A percentile compares a stretch with the other conserved stretches of the same genome.
phyloP scores from a whole-genome alignment of 148 eudicot species.

The Nepenthes mirabilis region DNA sequence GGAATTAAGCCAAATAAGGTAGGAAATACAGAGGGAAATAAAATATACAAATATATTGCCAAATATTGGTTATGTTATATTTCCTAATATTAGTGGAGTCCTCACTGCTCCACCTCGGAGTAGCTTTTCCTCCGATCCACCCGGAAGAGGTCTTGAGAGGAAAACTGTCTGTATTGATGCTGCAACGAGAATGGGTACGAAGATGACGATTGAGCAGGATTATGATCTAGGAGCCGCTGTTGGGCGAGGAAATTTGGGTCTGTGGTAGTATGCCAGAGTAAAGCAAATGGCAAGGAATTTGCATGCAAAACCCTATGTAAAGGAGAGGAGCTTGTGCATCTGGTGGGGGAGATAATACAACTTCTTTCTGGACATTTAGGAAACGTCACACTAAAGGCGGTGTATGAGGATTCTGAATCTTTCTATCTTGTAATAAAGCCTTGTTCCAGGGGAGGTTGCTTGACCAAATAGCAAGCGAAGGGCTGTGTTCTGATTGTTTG shows the following conservation, averaged over 20 bases:
- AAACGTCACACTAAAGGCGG: conserved; percentile 45
- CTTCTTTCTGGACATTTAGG: conserved; percentile 46
- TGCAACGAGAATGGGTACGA: conserved; percentile 43
- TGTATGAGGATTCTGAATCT: conserved; percentile 51
- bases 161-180: conserved; percentile 57
- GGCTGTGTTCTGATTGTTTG: conserved; percentile 31
- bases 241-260: conserved; percentile 46
- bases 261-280: conserved; percentile 38
- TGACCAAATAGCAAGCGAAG: conserved; percentile 52
- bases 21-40: too few relatives aligned
- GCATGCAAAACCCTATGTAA: conserved; percentile 38
- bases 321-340: conserved; percentile 44
- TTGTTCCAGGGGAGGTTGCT: conserved; percentile 55
- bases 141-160: conserved; percentile 47
- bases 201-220: conserved; percentile 41
- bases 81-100: conserved; percentile 22
- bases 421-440: conserved; percentile 68
- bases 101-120: conserved; percentile 51
- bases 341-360: conserved; percentile 49
- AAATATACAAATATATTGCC: too few relatives aligned
- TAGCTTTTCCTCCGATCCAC: conserved; percentile 19
- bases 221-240: conserved; percentile 28
- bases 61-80: too few relatives aligned
- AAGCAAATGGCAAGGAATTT: conserved; percentile 32
- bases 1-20: too few relatives aligned